These are phyloP conservation scores for Tricholoma sp. DNA, from an alignment of 768 basidiomycete genomes.

Conservation along the genomic window DNA sequence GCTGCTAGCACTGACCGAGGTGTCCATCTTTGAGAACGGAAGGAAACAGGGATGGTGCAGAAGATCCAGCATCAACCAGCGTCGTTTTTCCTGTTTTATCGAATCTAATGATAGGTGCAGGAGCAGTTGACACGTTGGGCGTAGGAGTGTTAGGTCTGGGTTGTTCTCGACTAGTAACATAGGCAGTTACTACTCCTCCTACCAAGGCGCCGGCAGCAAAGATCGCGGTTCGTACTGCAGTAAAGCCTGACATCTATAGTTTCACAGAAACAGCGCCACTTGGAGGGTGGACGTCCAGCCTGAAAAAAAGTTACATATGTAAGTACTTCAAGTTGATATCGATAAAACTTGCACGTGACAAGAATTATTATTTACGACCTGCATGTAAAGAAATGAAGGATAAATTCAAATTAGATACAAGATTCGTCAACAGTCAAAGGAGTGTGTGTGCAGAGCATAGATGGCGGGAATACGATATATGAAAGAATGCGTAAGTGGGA, in stretches of 20 bases:
- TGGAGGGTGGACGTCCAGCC: no score
- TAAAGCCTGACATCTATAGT: constrained; percentile 26
- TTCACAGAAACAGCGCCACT: not conserved
- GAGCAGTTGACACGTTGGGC: constrained; percentile 11
- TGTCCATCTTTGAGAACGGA: constrained; percentile 71
- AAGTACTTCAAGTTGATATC: not conserved
- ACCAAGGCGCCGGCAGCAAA: constrained; percentile 82
- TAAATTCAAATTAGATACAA: constrained; percentile 15
- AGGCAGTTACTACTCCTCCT: constrained; percentile 69
- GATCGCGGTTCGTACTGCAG: constrained; percentile 57
- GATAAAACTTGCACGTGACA: not conserved
- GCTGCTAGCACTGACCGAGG: constrained; percentile 51
- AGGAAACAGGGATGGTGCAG: constrained; percentile 19
- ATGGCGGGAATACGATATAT: constrained; percentile 34
- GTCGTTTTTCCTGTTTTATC: constrained; percentile 39
- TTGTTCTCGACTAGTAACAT: constrained; percentile 31
- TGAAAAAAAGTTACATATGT: not conserved
- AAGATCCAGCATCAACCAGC: constrained; percentile 32
- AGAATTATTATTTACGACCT: not conserved
- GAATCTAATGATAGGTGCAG: constrained; percentile 40
- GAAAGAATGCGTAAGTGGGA: constrained; percentile 13
- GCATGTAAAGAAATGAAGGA: not conserved
- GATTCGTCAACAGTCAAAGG: constrained; percentile 14
- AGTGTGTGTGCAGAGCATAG: constrained; percentile 22
- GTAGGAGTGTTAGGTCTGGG: constrained; percentile 9